These are phyloP conservation scores for Cyanodermella asteris DNA, from an alignment of 2,329 filamentous ascomycete genomes.

Conservation along the genomic window DNA sequence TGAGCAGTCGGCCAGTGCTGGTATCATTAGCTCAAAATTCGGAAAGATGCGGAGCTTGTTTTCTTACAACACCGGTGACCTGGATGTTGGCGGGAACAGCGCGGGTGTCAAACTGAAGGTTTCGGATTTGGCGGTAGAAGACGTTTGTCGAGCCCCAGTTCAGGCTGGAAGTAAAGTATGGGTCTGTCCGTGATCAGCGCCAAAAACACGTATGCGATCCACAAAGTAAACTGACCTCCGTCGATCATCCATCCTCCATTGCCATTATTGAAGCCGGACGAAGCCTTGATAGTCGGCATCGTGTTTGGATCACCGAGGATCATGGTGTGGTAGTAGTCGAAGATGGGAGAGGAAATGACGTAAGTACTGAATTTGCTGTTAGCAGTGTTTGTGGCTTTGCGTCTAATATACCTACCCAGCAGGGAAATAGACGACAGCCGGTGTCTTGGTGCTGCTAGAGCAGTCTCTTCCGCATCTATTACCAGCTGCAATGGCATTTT, in stretches of 20 bases:
- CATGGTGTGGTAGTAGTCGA: conserved; percentile 42
- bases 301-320: conserved; percentile 38
- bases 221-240: conserved; percentile 30
- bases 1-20: conserved; percentile 34
- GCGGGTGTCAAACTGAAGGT: conserved; percentile 39
- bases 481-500: conserved; percentile 22
- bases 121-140: conserved; percentile 43
- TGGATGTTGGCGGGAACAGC: conserved; percentile 12
- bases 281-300: conserved; percentile 32
- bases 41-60: too few species aligned
- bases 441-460: conserved; percentile 24
- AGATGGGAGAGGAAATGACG: conserved; percentile 31
- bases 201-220: too few species aligned
- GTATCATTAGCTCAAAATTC: too few species aligned
- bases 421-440: conserved; percentile 35
- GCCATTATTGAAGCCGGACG: conserved; percentile 24
- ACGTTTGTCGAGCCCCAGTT: too few species aligned
- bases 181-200: too few species aligned
- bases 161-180: too few species aligned
- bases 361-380: too few species aligned
- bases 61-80: conserved; percentile 20
- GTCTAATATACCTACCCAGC: too few species aligned
- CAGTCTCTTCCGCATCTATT: conserved; percentile 22
- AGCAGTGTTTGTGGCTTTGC: too few species aligned
- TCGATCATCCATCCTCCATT: conserved; percentile 39